These are phyloP conservation scores for Whalleya microplaca DNA, from an alignment of 2,329 filamentous ascomycete genomes.

Conservation along the genomic window DNA sequence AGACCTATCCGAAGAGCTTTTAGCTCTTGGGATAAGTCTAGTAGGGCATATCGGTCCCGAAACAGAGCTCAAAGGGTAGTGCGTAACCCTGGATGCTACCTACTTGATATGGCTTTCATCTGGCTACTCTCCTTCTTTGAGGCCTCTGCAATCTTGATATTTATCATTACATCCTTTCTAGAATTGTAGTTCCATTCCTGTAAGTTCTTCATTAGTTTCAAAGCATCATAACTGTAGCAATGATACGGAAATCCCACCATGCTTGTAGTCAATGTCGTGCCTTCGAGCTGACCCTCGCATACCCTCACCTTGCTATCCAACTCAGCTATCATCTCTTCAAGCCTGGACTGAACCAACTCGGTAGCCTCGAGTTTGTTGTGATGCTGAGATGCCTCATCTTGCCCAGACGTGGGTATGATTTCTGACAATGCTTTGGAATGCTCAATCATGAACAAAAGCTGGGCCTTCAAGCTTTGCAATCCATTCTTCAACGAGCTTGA, in stretches of 20 bases:
- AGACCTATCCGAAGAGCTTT: too few species aligned
- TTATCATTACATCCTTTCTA: slow-evolving; percentile 16
- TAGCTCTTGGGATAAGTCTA: too few species aligned
- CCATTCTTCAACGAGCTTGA: slow-evolving; percentile 25
- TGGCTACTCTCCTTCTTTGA: slow-evolving; percentile 25
- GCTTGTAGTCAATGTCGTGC: slow-evolving; percentile 21
- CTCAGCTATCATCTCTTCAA: slow-evolving; percentile 26
- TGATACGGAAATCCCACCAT: slow-evolving; percentile 15
- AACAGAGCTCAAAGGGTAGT: too few species aligned
- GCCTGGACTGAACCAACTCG: slow-evolving; percentile 8
- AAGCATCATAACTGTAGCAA: too few species aligned
- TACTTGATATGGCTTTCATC: slow-evolving; percentile 12
- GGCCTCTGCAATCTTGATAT: slow-evolving; percentile 20
- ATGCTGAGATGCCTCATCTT: not conserved
- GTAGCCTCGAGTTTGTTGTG: not conserved
- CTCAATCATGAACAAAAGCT: slow-evolving; percentile 12
- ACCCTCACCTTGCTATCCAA: slow-evolving; percentile 14
- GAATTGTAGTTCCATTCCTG: slow-evolving; percentile 29
- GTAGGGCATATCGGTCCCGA: too few species aligned
- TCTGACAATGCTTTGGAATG: slow-evolving; percentile 1
- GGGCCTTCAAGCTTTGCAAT: slow-evolving; percentile 13
- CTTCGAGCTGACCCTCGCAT: slow-evolving; percentile 14
- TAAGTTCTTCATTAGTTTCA: too few species aligned
- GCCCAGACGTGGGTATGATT: not conserved
- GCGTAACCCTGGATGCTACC: not conserved